Percentiles rank a stretch among this genome's conserved stretches.
These are phyloP conservation scores for Aspergillus mulundensis DNA, from an alignment of 495 filamentous ascomycete genomes.

Conservation along the genomic window DNA sequence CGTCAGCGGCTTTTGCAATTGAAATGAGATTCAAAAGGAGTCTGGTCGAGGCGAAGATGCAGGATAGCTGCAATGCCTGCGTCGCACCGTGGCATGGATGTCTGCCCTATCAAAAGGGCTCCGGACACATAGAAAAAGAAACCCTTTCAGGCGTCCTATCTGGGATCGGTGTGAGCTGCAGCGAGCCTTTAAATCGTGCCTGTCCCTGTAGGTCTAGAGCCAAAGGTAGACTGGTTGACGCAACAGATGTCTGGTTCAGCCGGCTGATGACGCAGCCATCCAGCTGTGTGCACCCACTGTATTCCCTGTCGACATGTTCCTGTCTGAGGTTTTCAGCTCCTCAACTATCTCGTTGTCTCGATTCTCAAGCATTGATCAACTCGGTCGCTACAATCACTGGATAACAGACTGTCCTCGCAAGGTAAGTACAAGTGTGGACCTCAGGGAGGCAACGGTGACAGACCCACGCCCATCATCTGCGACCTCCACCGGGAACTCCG, in stretches of 20 bases:
- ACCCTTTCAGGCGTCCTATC: neutral
- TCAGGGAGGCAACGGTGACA: constrained; percentile 2
- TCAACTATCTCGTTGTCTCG: no score
- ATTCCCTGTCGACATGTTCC: neutral
- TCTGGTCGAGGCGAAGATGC: neutral
- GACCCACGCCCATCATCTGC: constrained; percentile 3
- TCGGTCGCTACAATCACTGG: no score
- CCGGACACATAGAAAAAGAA: neutral
- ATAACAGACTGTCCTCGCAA: neutral
- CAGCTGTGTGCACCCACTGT: neutral
- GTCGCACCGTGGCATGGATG: neutral
- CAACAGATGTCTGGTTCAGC: neutral
- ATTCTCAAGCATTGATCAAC: no score
- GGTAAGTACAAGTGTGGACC: neutral
- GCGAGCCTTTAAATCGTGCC: neutral
- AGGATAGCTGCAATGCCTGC: neutral
- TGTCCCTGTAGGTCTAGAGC: neutral
- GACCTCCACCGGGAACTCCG: constrained; percentile 1
- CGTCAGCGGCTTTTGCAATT: neutral
- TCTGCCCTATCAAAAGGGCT: neutral
- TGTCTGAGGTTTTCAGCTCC: neutral
- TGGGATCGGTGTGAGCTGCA: neutral
- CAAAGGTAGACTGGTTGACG: neutral
- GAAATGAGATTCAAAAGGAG: neutral
- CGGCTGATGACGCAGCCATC: neutral